A percentile compares a stretch with the other conserved stretches of the same genome.
These are phyloP conservation scores for Aspergillus flavus DNA, from an alignment of 2,329 filamentous ascomycete species.

Conservation along the genomic window DNA sequence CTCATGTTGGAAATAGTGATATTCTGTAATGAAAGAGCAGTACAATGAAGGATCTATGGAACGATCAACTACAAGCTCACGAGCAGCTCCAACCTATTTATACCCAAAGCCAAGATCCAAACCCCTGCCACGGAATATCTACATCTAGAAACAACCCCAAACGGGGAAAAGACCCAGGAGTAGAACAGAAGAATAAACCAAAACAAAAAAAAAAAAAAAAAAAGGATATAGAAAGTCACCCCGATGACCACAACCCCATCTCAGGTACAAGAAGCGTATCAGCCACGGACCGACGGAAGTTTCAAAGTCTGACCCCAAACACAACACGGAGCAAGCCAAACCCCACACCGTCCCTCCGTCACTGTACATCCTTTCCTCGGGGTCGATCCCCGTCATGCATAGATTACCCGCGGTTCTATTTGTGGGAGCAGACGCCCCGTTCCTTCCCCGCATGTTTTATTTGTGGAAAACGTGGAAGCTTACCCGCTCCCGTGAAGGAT, in stretches of 20 bases:
- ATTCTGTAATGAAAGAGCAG: background rate
- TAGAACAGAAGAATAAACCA: background rate
- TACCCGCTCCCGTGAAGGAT: background rate
- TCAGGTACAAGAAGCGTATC: background rate
- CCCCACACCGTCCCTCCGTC: background rate
- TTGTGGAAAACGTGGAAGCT: background rate
- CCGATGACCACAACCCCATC: background rate
- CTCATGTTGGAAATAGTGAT: constrained; percentile 22
- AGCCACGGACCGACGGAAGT: background rate
- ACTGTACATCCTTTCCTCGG: background rate
- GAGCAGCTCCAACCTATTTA: background rate
- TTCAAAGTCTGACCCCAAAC: background rate
- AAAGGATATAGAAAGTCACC: background rate
- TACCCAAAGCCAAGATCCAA: background rate
- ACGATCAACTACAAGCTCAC: background rate
- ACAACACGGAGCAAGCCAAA: background rate
- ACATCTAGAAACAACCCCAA: background rate
- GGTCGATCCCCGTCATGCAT: background rate
- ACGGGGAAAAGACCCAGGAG: background rate
- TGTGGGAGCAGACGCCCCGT: background rate
- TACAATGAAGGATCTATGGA: background rate
- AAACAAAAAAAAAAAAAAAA: background rate
- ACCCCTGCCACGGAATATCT: background rate
- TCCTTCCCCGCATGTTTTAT: background rate
- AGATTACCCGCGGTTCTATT: background rate